These are phyloP conservation scores for Suillus spraguei DNA, from an alignment of 768 basidiomycete species.

Conservation along the genomic window DNA sequence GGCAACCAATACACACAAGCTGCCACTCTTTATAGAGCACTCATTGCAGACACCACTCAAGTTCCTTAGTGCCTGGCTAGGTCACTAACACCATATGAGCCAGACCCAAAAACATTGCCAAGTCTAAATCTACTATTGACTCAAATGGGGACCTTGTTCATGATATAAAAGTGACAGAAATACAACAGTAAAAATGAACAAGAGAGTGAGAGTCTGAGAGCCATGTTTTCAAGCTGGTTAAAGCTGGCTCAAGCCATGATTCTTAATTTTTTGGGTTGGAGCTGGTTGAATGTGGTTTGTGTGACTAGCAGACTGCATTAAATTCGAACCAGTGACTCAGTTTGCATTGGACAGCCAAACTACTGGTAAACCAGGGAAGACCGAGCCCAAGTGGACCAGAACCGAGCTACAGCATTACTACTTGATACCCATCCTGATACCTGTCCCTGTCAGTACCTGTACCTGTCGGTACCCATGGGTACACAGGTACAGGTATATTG, in stretches of 20 bases:
- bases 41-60: no score
- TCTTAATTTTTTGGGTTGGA: neutral
- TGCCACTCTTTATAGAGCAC: no score
- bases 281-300: neutral
- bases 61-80: no score
- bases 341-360: neutral
- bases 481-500: no score
- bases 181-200: neutral
- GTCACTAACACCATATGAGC: neutral
- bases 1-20: no score
- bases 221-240: neutral
- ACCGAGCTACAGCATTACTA: no score
- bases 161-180: neutral
- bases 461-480: no score
- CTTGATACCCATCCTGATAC: no score
- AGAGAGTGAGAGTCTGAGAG: neutral
- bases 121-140: neutral
- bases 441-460: no score
- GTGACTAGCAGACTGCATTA: neutral
- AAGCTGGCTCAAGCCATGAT: neutral
- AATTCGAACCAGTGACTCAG: neutral
- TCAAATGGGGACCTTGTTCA: neutral
- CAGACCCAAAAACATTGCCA: neutral
- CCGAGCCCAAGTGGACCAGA: no score
- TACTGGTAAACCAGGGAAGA: neutral